These are phyloP conservation scores for Penicillium angulare DNA, from an alignment of 495 filamentous ascomycete species.

Conservation along the genomic window DNA sequence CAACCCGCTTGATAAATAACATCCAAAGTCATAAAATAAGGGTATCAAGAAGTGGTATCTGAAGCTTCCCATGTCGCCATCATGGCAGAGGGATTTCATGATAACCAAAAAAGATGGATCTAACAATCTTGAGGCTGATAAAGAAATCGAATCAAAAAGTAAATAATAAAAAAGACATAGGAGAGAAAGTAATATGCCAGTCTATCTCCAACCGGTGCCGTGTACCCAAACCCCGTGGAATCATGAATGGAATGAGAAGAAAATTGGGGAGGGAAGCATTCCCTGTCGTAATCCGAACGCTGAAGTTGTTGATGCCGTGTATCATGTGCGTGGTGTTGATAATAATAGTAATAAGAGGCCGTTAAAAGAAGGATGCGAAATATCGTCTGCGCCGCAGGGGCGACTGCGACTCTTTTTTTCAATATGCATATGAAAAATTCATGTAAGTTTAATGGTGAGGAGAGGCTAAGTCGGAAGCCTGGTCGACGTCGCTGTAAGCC, in stretches of 20 bases:
- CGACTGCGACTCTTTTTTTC: too few relatives aligned
- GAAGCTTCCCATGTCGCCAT: slow-evolving; percentile 10
- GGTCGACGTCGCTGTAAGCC: slow-evolving; percentile 44
- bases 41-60: slow-evolving; percentile 33
- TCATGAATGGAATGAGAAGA: slow-evolving; percentile 18
- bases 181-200: slow-evolving; percentile 18
- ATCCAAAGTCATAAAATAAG: slow-evolving; percentile 17
- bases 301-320: slow-evolving; percentile 23
- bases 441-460: slow-evolving; percentile 23
- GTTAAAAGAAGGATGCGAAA: slow-evolving; percentile 2
- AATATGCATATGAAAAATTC: too few relatives aligned
- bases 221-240: slow-evolving; percentile 25
- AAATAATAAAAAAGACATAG: slow-evolving; percentile 14
- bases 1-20: slow-evolving; percentile 17
- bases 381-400: background rate
- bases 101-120: slow-evolving; percentile 7
- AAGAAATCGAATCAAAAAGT: slow-evolving; percentile 14
- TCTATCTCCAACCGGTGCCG: slow-evolving; percentile 25
- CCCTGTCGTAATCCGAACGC: slow-evolving; percentile 28
- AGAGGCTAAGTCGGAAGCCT: slow-evolving; percentile 34
- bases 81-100: slow-evolving; percentile 6
- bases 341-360: slow-evolving; percentile 17
- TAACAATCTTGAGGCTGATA: slow-evolving; percentile 24
- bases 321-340: slow-evolving; percentile 9
- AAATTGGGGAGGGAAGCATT: slow-evolving; percentile 1